phyloP scores from a whole-genome alignment of 1,139 yeast species.

The Diutina pseudorugosa region DNA sequence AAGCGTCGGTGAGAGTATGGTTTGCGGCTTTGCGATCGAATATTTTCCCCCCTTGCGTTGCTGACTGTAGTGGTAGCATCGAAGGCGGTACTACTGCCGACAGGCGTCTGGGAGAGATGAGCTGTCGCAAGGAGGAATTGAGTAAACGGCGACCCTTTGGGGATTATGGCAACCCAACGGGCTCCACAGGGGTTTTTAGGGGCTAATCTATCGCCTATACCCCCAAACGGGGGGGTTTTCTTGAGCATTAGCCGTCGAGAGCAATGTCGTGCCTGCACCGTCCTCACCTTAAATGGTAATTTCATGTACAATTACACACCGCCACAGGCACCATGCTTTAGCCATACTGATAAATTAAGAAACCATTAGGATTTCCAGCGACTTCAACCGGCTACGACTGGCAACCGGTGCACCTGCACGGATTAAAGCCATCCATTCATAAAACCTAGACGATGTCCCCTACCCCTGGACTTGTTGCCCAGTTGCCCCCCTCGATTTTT shows the following conservation, averaged over 20 bases:
- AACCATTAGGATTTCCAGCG: background rate
- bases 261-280: background rate
- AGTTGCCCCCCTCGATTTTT: background rate
- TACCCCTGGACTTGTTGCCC: background rate
- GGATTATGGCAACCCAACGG: too few relatives aligned
- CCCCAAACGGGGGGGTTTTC: too few relatives aligned
- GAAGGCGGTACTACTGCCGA: background rate
- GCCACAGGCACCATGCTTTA: background rate
- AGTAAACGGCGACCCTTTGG: too few relatives aligned
- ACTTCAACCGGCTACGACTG: background rate
- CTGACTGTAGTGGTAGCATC: background rate
- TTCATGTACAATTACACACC: background rate
- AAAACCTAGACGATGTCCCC: background rate
- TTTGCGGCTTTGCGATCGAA: background rate
- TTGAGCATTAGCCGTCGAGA: background rate
- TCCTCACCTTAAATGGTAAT: background rate
- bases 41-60: background rate
- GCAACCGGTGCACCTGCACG: background rate
- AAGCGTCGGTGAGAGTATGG: background rate
- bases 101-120: background rate
- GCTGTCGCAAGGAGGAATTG: background rate
- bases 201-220: too few relatives aligned
- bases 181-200: too few relatives aligned
- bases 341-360: background rate
- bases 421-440: background rate